Evolutionary conservation across 192 early-diverging fungal genomes (phyloP).

Genomic region (Geosiphon pyriformis): DNA sequence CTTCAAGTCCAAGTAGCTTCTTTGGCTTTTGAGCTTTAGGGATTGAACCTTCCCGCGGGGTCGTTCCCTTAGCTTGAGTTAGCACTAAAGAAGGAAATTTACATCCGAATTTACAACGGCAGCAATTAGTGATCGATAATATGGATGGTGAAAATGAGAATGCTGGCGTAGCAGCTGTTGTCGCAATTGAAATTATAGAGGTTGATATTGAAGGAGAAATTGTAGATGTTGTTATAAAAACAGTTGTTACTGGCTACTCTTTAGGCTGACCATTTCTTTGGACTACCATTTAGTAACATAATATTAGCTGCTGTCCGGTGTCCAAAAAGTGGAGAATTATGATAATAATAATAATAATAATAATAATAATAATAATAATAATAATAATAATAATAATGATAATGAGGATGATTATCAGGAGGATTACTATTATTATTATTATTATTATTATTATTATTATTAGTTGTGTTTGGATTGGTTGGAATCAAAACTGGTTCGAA

Average conservation of each 20-base stretch:
- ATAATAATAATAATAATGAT: too few species aligned
- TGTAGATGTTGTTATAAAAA: not conserved
- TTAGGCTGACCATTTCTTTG: not conserved
- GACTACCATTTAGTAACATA: not conserved
- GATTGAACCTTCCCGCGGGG: conserved; percentile 10
- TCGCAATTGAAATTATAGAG: not conserved
- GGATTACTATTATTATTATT: too few species aligned
- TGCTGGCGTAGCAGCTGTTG: conserved; percentile 1
- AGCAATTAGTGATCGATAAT: not conserved
- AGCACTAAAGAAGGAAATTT: conserved; percentile 22
- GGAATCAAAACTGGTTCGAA: conserved; percentile 21
- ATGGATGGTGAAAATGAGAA: not conserved
- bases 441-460: too few species aligned
- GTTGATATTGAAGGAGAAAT: not conserved
- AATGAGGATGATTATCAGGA: too few species aligned
- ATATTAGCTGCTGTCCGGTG: not conserved
- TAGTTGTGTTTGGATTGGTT: not conserved
- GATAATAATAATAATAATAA: too few species aligned
- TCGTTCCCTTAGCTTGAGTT: not conserved
- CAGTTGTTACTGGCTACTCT: not conserved
- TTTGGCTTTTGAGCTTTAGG: conserved; percentile 20
- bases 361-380: too few species aligned
- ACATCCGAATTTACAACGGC: not conserved
- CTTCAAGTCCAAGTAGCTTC: conserved; percentile 36
- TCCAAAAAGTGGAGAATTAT: too few species aligned